A percentile compares a stretch with the other conserved stretches of the same genome.
phyloP scores from a whole-genome alignment of 2,329 filamentous ascomycete species.

The Diaporthe sp. region DNA sequence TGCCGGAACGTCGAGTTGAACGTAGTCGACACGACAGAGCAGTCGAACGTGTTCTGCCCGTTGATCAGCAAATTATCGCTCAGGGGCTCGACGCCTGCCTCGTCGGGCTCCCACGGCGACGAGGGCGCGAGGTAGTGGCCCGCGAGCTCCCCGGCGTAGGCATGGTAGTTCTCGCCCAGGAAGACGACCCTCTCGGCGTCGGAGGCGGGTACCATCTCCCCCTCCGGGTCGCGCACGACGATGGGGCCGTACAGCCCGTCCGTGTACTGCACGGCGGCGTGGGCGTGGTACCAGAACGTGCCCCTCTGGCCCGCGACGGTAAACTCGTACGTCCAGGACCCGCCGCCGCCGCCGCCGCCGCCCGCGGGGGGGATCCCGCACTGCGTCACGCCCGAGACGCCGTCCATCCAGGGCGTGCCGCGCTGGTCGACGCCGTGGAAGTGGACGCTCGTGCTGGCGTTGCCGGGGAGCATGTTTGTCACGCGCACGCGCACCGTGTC shows the following conservation, averaged over 20 bases:
- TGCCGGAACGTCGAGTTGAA: conserved; percentile 44
- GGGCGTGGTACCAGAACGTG: conserved; percentile 72
- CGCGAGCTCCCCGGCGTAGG: conserved; percentile 50
- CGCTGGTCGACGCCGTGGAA: conserved; percentile 79
- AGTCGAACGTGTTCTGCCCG: conserved; percentile 55
- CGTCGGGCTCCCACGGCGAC: conserved; percentile 52
- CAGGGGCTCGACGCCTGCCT: conserved; percentile 56
- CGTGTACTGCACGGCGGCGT: conserved; percentile 72
- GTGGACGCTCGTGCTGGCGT: conserved; percentile 69
- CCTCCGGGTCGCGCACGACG: conserved; percentile 54
- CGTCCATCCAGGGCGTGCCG: conserved; percentile 76
- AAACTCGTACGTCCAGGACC: conserved; percentile 73
- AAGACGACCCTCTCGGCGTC: conserved; percentile 56
- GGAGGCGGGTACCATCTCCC: conserved; percentile 48
- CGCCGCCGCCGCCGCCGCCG: no score
- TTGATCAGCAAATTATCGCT: conserved; percentile 58
- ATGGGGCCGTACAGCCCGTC: conserved; percentile 76
- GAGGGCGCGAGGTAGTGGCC: conserved; percentile 52
- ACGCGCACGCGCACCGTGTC: conserved; percentile 59
- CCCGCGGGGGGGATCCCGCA: conserved; percentile 71
- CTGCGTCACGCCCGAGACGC: conserved; percentile 72
- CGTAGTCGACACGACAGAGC: conserved; percentile 48
- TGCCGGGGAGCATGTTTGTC: conserved; percentile 53
- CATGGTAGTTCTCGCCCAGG: conserved; percentile 57
- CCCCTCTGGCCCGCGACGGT: conserved; percentile 57